Base-by-base conservation (phyloP, 2,329 filamentous ascomycete genomes). In the Paecilomyces niveus region DNA sequence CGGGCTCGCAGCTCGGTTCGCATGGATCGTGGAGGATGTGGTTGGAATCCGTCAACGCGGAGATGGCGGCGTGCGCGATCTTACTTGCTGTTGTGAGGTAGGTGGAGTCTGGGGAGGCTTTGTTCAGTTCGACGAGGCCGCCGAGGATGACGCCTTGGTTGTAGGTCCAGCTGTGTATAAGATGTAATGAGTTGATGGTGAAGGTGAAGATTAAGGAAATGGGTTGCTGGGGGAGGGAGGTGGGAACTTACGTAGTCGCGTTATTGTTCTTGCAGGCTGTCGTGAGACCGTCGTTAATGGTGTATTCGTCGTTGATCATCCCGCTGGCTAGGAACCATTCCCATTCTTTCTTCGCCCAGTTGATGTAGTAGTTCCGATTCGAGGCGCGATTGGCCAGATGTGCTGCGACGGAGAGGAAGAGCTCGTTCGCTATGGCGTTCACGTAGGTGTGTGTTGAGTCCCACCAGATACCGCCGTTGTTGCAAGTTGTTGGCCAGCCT, bases 131-230 rank as follows among this genome's bases (percentile, higher is more conserved):
- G 1, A 81, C 79, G 0, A 87, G 76, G 0, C 79, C 84, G 11
- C 81, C 67, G 6, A 88, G 78, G 22, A 87, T 77, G 1, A 87
- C 82, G 8, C 85, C 85, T 68, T 87, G 84, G 63, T 85, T 85
- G 68, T 85, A 85, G 0, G 79, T 77, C 74, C 78, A 85, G 10
- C 74, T 74, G 33, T 6, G 45, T 22, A 22, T 22, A 22, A 22
- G 22, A 22, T 3, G 22, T 22, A 22, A 22, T 22, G 1, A 22
- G 22, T 22, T 22, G 22, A 22, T 22, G 22, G 1, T 22, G 22
- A 22, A n/a, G n/a, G n/a, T n/a, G n/a, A n/a, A n/a, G n/a, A n/a
- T n/a, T n/a, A n/a, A n/a, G n/a, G n/a, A n/a, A 22, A 22, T 22
- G 22, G 22, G 22, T n/a, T n/a, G n/a, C n/a, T 3, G 24, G 24